Evolutionary conservation across 352 stramenopile species (phyloP), one percentile per base, ranked within the genome.

Genomic region (Blastocystis sp.): DNA sequence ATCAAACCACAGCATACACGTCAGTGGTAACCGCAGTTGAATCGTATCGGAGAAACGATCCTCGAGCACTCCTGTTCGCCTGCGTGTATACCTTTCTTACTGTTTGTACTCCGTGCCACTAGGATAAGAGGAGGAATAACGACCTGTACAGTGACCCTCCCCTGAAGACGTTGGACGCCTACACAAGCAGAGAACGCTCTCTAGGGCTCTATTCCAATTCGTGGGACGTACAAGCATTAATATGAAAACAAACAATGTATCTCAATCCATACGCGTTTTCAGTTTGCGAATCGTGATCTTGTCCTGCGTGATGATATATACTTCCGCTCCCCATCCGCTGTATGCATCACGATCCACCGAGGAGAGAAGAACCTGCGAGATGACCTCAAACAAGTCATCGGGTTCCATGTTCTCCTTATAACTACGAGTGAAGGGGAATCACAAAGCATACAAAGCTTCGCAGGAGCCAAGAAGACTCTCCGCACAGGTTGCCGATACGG

Each of bases 271-370:
- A 56, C 75, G 75, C 29, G 75, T 85, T 51, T 85, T 85, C 42
- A 85, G 56, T 85, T 29, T 85, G 27, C 75, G 24, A 53, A 72
- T 51, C 34, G 87, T 89, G 49, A 88, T 61, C 38, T 76, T 48
- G 1, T 79, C 61, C 0, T 63, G 64, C 2, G 76, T 90, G 14
- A 99, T 97, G 88, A 99, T 98, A 91, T 99, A 94, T 46, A 99
- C 96, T 32, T 98, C 91, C 44, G 90, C 96, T 48, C 96, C 96
- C 96, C 96, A 99, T 61, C 96, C 96, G 59, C 93, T 96, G 32
- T 99, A 89, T 9, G 96, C 94, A 91, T 99, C 96, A 40, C 96
- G 91, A 91, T 99, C 97, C 87, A 98, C 96, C 77, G 93, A 94
- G 27, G 95, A 94, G 84, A 99, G 91, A 84, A 99, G 89, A 77